Conservation (phyloP, 768 basidiomycete species). For the Naganishia kalamii region DNA sequence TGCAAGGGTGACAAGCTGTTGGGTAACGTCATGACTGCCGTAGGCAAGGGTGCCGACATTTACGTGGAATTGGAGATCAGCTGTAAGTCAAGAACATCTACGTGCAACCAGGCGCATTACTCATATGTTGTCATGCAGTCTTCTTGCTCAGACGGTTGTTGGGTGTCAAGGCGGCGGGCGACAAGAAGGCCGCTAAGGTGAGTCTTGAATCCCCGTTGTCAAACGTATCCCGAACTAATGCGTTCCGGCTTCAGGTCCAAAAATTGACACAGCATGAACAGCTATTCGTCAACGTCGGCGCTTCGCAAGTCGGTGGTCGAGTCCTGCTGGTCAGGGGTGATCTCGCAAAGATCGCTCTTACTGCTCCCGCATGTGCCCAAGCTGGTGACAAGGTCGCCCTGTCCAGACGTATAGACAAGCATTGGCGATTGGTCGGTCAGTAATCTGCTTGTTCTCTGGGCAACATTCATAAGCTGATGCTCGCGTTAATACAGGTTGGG, state of each 20-base stretch:
- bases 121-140: conserved; percentile 44
- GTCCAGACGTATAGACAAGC: conserved; percentile 90
- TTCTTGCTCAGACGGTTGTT: conserved; percentile 91
- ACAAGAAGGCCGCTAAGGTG: conserved; percentile 92
- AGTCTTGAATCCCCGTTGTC: not conserved
- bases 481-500: conserved; percentile 10
- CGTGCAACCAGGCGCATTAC: no score
- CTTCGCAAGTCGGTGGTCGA: conserved; percentile 91
- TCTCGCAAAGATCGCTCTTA: conserved; percentile 66
- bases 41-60: conserved; percentile 87
- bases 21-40: conserved; percentile 90
- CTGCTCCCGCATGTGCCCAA: conserved; percentile 91
- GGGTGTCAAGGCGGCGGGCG: conserved; percentile 90
- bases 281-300: conserved; percentile 93
- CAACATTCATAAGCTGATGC: not conserved
- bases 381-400: conserved; percentile 96
- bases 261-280: conserved; percentile 88
- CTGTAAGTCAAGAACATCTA: conserved; percentile 35
- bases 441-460: conserved; percentile 36
- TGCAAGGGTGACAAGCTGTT: conserved; percentile 95
- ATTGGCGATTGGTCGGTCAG: conserved; percentile 92
- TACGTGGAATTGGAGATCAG: conserved; percentile 58
- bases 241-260: conserved; percentile 46
- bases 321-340: conserved; percentile 91
- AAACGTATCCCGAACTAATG: conserved; percentile 16